phyloP scores from a whole-genome alignment of 768 basidiomycete genomes.

The Agrocybe chaxingu region DNA sequence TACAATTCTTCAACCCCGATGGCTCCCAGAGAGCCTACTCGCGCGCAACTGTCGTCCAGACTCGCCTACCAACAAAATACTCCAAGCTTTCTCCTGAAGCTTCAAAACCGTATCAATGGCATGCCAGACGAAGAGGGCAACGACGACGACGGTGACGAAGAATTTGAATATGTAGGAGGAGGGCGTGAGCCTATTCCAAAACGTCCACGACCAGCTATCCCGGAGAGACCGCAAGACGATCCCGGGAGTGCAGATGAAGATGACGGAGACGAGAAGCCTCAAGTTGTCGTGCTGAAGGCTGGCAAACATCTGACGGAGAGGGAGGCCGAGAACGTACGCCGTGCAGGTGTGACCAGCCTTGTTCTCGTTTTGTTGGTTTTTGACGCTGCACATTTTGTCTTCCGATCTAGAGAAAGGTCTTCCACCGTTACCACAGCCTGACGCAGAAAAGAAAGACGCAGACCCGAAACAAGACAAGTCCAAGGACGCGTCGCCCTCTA shows the following conservation, averaged over 20 bases:
- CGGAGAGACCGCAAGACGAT: constrained; percentile 62
- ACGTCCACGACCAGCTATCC: constrained; percentile 72
- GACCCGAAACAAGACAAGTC: constrained; percentile 20
- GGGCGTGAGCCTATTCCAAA: constrained; percentile 73
- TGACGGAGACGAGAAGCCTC: constrained; percentile 77
- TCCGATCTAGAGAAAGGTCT: constrained; percentile 55
- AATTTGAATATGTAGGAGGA: constrained; percentile 64
- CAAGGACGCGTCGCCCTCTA: constrained; percentile 16
- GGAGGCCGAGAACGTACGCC: constrained; percentile 75
- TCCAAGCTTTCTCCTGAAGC: constrained; percentile 63
- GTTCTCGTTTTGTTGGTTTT: background rate
- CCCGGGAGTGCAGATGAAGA: constrained; percentile 70
- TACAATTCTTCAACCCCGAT: constrained; percentile 17
- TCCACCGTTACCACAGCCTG: constrained; percentile 43
- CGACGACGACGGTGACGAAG: constrained; percentile 41
- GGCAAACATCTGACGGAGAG: constrained; percentile 82
- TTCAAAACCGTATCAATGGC: constrained; percentile 63
- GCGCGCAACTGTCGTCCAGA: constrained; percentile 68
- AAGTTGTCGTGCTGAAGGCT: constrained; percentile 83
- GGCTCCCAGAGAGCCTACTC: constrained; percentile 62
- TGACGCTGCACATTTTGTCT: constrained; percentile 2
- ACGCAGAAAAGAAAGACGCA: constrained; percentile 11
- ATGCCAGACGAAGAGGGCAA: constrained; percentile 44
- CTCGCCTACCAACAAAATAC: constrained; percentile 60
- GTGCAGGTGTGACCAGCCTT: constrained; percentile 51